A percentile compares a stretch with the other conserved stretches of the same genome.
These are phyloP conservation scores for Dendrocalamus latiflorus DNA, from an alignment of 202 grass and related monocot genomes.

Conservation along the genomic window DNA sequence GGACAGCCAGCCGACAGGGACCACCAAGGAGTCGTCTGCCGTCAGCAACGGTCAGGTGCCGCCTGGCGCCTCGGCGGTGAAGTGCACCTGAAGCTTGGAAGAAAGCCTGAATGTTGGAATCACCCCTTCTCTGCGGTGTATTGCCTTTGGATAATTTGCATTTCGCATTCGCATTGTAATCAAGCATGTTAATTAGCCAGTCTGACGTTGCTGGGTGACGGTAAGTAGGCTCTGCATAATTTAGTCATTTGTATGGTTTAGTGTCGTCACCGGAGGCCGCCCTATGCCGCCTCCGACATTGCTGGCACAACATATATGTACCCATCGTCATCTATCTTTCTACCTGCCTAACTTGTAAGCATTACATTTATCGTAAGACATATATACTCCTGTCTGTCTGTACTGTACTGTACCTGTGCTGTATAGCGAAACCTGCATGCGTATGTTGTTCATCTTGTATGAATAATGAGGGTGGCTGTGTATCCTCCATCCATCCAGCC, in stretches of 20 bases:
- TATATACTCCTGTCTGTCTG: constrained; percentile 16
- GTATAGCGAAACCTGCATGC: constrained; percentile 20
- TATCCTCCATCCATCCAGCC: neutral
- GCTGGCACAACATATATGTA: constrained; percentile 4
- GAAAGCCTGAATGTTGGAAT: neutral
- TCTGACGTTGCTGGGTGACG: constrained; percentile 51
- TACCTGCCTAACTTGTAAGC: constrained; percentile 35
- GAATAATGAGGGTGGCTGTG: constrained; percentile 23
- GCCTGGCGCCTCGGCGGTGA: constrained; percentile 33
- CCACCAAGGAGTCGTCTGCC: neutral
- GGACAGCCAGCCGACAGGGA: neutral
- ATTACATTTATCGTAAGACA: constrained; percentile 42
- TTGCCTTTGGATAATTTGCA: constrained; percentile 3
- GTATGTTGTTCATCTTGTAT: neutral
- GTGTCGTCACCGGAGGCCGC: neutral
- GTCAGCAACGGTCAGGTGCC: constrained; percentile 49
- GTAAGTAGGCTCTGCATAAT: constrained; percentile 29
- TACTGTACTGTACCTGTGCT: neutral
- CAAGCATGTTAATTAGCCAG: constrained; percentile 54
- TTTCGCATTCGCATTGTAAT: constrained; percentile 35
- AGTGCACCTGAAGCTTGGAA: constrained; percentile 35
- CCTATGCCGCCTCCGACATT: neutral
- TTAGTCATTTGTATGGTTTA: constrained; percentile 33
- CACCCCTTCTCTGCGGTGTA: neutral
- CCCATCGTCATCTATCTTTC: neutral